A percentile compares a stretch with the other conserved stretches of the same genome.
These are phyloP conservation scores for Cicer chorassanicum DNA, from an alignment of 306 rosid genomes.

Conservation along the genomic window DNA sequence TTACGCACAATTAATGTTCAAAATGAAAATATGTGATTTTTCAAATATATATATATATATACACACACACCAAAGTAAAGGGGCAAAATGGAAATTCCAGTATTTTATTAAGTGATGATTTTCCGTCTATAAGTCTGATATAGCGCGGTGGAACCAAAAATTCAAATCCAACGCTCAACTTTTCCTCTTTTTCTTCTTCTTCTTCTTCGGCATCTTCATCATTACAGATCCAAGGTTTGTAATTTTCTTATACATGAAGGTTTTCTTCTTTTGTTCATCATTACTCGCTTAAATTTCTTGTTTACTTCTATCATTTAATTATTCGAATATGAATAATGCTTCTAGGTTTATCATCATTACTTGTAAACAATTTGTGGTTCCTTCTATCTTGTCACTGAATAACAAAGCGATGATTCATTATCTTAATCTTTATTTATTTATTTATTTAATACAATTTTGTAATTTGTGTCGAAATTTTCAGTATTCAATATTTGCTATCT, in stretches of 20 bases:
- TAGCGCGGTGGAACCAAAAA: slow-evolving; percentile 18
- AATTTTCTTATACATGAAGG: neutral
- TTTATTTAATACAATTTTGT: neutral
- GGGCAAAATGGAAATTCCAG: neutral
- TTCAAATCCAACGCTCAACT: slow-evolving; percentile 17
- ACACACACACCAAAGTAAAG: no score
- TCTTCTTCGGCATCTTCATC: no score
- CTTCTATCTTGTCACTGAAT: no score
- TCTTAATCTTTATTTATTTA: no score
- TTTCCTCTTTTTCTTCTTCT: no score
- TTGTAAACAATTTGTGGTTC: no score
- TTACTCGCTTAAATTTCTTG: neutral
- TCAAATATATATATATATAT: no score
- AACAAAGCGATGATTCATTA: neutral
- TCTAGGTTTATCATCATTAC: neutral
- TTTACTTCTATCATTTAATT: neutral
- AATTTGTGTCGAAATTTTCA: slow-evolving; percentile 24
- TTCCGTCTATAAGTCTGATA: neutral
- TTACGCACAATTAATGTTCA: no score
- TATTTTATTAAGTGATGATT: no score
- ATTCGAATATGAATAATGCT: neutral
- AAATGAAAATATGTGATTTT: no score
- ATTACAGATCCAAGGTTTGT: neutral
- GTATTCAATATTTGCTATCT: neutral
- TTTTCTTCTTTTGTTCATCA: neutral